phyloP scores from a whole-genome alignment of 192 early-diverging fungal genomes.

The Mortierella antarctica region DNA sequence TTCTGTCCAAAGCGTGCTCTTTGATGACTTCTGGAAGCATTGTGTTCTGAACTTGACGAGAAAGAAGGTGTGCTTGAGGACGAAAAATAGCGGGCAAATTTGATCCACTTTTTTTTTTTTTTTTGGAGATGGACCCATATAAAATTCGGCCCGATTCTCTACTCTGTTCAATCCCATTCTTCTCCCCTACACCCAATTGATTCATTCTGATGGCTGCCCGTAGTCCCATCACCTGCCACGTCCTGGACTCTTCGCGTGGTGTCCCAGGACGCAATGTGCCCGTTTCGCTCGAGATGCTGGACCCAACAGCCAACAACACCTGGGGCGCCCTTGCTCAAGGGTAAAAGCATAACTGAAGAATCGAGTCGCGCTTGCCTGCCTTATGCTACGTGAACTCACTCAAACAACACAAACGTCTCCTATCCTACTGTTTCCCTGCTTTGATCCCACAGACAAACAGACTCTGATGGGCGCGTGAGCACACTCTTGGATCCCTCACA shows the following conservation, averaged over 20 bases:
- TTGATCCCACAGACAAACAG: constrained; percentile 58
- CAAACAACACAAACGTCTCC: too few relatives aligned
- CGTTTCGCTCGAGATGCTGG: constrained; percentile 71
- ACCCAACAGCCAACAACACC: constrained; percentile 50
- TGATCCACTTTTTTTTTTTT: constrained; percentile 9
- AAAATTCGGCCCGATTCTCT: background rate
- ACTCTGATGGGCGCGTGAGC: constrained; percentile 82
- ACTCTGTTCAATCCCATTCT: background rate
- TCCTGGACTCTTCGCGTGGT: constrained; percentile 86
- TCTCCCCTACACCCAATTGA: too few relatives aligned
- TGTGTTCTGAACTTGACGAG: background rate
- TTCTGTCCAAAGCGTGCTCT: too few relatives aligned
- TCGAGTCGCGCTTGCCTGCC: background rate
- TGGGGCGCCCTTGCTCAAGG: constrained; percentile 49
- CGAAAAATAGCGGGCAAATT: constrained; percentile 32
- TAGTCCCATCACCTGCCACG: constrained; percentile 89
- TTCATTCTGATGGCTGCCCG: constrained; percentile 42
- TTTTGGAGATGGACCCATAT: background rate
- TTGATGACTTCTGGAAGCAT: background rate
- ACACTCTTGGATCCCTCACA: constrained; percentile 67
- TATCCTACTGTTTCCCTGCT: background rate
- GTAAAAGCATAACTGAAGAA: constrained; percentile 4
- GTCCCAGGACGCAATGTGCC: constrained; percentile 76
- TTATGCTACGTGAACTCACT: too few relatives aligned
- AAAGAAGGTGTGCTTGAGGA: background rate